Evolutionary conservation across 2,329 filamentous ascomycete species (phyloP).

Genomic region (Chaetothyriales sp.): DNA sequence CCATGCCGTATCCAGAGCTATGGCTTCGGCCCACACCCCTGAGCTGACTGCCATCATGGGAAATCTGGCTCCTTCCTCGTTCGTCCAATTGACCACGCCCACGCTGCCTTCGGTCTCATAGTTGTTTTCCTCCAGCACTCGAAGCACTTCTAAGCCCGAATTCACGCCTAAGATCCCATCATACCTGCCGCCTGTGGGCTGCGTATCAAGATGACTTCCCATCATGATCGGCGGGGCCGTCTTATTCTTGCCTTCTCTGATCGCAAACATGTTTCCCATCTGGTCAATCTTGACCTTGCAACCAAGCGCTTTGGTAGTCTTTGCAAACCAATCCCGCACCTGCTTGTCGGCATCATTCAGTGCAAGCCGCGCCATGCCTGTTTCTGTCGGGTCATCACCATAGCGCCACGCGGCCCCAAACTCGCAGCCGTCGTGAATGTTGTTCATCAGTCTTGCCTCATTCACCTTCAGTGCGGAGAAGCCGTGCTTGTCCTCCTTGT

Average conservation of each 20-base stretch:
- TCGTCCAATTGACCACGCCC: constrained; percentile 67
- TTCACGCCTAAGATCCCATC: constrained; percentile 65
- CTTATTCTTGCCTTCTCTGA: constrained; percentile 47
- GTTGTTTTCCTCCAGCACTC: constrained; percentile 51
- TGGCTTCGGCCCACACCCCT: constrained; percentile 61
- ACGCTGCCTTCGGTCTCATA: constrained; percentile 58
- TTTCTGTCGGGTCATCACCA: constrained; percentile 17
- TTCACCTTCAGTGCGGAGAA: constrained; percentile 18
- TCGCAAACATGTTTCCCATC: constrained; percentile 71
- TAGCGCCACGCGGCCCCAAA: constrained; percentile 18
- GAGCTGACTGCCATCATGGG: constrained; percentile 61
- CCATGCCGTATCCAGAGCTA: constrained; percentile 50
- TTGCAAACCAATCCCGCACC: constrained; percentile 62
- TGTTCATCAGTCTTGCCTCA: constrained; percentile 15
- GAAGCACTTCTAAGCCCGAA: constrained; percentile 60
- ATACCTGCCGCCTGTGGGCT: constrained; percentile 46
- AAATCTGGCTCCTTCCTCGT: constrained; percentile 67
- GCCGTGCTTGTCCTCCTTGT: constrained; percentile 11
- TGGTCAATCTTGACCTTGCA: constrained; percentile 56
- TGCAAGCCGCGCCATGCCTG: constrained; percentile 60
- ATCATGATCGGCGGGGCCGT: constrained; percentile 52
- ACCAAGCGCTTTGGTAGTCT: constrained; percentile 48
- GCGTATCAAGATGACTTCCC: constrained; percentile 51
- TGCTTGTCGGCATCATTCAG: constrained; percentile 58
- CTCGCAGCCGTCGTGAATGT: constrained; percentile 17